These are phyloP conservation scores for Selaginella tamariscina DNA, from an alignment of 75 land plant genomes.

Conservation along the genomic window DNA sequence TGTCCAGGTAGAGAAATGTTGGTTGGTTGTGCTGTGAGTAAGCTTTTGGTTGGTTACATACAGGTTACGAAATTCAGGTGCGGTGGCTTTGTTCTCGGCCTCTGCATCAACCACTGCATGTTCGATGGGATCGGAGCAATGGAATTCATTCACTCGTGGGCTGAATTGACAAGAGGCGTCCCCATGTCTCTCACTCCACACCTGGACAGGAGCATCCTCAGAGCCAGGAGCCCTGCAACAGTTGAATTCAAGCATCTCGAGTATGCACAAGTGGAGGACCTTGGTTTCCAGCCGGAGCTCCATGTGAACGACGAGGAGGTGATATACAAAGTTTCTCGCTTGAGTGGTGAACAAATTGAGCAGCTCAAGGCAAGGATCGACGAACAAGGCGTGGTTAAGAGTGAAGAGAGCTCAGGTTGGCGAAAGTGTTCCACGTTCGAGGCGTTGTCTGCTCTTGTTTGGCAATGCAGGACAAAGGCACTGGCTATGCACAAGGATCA, in stretches of 20 bases:
- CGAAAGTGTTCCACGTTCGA: constrained; percentile 64
- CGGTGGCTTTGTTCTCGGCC: not conserved
- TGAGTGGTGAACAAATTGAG: constrained; percentile 39
- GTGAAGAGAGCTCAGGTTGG: not conserved
- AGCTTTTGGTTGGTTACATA: not conserved
- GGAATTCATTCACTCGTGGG: not conserved
- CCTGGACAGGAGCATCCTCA: constrained; percentile 27
- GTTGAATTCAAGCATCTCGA: constrained; percentile 43
- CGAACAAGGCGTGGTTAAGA: constrained; percentile 30
- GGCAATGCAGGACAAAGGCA: constrained; percentile 51
- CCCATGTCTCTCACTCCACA: constrained; percentile 19
- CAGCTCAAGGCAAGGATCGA: constrained; percentile 36
- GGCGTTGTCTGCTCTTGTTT: constrained; percentile 58
- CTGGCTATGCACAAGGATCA: constrained; percentile 42
- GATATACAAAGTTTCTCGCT: constrained; percentile 37
- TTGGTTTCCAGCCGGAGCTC: constrained; percentile 9
- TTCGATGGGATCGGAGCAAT: not conserved
- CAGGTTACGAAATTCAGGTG: not conserved
- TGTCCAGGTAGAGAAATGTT: constrained; percentile 47
- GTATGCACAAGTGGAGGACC: constrained; percentile 51
- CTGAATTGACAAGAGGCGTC: not conserved
- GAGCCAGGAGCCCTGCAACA: constrained; percentile 28
- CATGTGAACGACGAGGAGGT: constrained; percentile 30
- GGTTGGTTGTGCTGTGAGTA: no score
- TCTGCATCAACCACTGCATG: not conserved